Percentiles rank a stretch among this genome's conserved stretches.
Conservation (phyloP, 768 basidiomycete genomes). For the Phanerochaete sordida region DNA sequence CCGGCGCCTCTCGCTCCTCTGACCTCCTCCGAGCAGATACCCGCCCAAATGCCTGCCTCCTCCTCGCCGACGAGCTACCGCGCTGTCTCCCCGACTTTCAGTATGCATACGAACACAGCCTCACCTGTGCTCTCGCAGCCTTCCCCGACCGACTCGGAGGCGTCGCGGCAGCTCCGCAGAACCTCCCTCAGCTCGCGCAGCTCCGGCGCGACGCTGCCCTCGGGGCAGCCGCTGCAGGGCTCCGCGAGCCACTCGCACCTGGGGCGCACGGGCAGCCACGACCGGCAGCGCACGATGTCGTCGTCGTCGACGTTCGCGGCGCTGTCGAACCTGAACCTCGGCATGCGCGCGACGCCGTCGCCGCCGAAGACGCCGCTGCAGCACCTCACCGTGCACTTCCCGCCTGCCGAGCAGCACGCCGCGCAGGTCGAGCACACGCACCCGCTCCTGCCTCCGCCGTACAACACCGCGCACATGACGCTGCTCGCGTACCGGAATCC, state of each 20-base stretch:
- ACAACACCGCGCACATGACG: conserved; percentile 67
- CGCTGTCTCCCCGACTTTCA: conserved; percentile 33
- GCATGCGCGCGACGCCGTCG: conserved; percentile 24
- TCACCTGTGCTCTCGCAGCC: conserved; percentile 23
- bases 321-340: conserved; percentile 23
- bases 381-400: conserved; percentile 58
- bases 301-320: conserved; percentile 24
- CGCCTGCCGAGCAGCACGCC: conserved; percentile 48
- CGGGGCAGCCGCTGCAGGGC: conserved; percentile 32
- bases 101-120: conserved; percentile 33
- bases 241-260: conserved; percentile 18
- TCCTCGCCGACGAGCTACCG: conserved; percentile 25
- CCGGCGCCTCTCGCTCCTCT: conserved; percentile 56
- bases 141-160: conserved; percentile 24
- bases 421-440: conserved; percentile 59
- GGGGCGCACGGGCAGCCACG: conserved; percentile 17
- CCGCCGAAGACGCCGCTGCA: conserved; percentile 30
- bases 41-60: conserved; percentile 43
- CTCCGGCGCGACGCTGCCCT: conserved; percentile 51
- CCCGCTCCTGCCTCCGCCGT: conserved; percentile 68
- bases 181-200: conserved; percentile 57
- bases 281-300: conserved; percentile 29
- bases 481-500: conserved; percentile 63
- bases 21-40: conserved; percentile 37
- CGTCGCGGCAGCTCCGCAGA: conserved; percentile 35